Percentiles rank a stretch among this genome's conserved stretches.
These are phyloP conservation scores for Cardamine occulta DNA, from an alignment of 345 rosid species.

Conservation along the genomic window DNA sequence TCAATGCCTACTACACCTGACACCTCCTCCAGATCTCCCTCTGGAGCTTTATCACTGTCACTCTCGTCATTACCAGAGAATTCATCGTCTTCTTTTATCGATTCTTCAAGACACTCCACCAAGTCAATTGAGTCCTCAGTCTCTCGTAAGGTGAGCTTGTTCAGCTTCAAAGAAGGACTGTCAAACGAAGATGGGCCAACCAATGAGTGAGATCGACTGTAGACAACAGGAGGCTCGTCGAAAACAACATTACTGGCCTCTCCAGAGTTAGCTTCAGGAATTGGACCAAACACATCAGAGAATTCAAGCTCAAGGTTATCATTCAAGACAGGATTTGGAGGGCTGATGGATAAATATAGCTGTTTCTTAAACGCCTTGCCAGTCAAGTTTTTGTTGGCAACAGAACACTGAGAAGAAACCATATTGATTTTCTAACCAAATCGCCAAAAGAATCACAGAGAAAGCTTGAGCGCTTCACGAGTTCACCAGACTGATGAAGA, in stretches of 20 bases:
- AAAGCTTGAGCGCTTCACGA: neutral
- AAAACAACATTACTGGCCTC: constrained; percentile 30
- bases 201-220: constrained; percentile 74
- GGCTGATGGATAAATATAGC: constrained; percentile 13
- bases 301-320: constrained; percentile 35
- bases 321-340: neutral
- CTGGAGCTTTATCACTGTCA: constrained; percentile 35
- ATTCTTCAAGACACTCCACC: constrained; percentile 47
- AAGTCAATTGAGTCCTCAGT: constrained; percentile 54
- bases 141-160: constrained; percentile 62
- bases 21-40: constrained; percentile 27
- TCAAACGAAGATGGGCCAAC: constrained; percentile 76
- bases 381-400: constrained; percentile 16
- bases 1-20: constrained; percentile 63
- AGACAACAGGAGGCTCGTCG: constrained; percentile 67
- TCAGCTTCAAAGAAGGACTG: constrained; percentile 60
- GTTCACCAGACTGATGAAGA: constrained; percentile 43
- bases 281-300: constrained; percentile 40
- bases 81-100: constrained; percentile 47
- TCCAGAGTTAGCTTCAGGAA: constrained; percentile 1
- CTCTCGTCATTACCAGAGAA: constrained; percentile 43
- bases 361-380: constrained; percentile 36
- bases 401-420: constrained; percentile 36
- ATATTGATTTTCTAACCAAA: neutral
- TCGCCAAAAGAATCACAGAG: constrained; percentile 2